These are phyloP conservation scores for Xylaria castorea DNA, from an alignment of 495 filamentous ascomycete genomes.

Conservation along the genomic window DNA sequence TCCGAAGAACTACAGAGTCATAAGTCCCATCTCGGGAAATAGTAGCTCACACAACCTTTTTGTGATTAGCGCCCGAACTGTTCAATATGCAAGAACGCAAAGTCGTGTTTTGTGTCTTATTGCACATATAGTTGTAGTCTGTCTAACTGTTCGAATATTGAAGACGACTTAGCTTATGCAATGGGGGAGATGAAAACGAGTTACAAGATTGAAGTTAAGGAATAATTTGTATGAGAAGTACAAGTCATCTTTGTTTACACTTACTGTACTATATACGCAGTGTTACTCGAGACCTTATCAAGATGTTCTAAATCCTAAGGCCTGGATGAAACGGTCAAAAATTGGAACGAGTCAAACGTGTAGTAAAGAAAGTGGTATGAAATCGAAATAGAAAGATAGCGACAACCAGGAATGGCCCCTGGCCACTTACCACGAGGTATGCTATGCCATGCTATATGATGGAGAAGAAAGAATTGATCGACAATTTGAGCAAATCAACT, in stretches of 20 bases:
- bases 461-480: not conserved
- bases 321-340: not conserved
- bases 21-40: not conserved
- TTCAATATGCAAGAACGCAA: too few species aligned
- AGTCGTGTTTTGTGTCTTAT: not conserved
- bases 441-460: too few species aligned
- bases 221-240: not conserved
- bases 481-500: not conserved
- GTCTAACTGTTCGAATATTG: not conserved
- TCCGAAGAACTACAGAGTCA: not conserved
- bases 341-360: not conserved
- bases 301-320: not conserved
- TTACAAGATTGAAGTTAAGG: not conserved
- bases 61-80: not conserved
- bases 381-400: constrained; percentile 3
- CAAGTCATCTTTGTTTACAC: not conserved
- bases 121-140: not conserved
- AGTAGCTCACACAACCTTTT: constrained; percentile 1
- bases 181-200: not conserved
- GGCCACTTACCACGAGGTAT: not conserved
- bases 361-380: not conserved
- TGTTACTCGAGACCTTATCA: not conserved
- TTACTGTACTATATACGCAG: not conserved
- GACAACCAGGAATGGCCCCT: not conserved
- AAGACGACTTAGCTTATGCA: not conserved